These are phyloP conservation scores for Syzygium grande DNA, from an alignment of 345 rosid species.

Conservation along the genomic window DNA sequence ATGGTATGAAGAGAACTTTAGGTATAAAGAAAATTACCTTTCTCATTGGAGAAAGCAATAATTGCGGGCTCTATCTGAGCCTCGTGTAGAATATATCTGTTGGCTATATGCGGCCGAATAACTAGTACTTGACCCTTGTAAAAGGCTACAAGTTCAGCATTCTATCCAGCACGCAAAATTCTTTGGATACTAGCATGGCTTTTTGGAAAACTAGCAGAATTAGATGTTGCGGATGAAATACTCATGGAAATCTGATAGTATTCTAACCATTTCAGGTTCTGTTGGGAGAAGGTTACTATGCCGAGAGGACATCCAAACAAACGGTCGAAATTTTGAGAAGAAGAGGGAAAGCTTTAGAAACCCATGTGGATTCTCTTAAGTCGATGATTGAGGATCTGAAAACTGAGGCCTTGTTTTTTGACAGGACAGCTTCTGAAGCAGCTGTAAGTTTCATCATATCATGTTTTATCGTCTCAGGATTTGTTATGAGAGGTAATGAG, in stretches of 20 bases:
- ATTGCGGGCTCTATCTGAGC: not conserved
- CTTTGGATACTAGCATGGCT: not conserved
- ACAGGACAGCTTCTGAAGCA: conserved; percentile 67
- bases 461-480: not conserved
- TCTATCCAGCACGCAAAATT: not conserved
- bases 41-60: not conserved
- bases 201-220: not conserved
- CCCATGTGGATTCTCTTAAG: conserved; percentile 51
- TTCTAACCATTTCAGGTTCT: conserved; percentile 42
- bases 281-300: conserved; percentile 73
- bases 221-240: not conserved
- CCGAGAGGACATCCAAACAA: conserved; percentile 72
- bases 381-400: conserved; percentile 65
- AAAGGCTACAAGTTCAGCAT: not conserved
- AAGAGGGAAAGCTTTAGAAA: conserved; percentile 62
- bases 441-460: conserved; percentile 30
- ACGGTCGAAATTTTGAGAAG: conserved; percentile 68
- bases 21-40: not conserved
- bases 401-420: conserved; percentile 74
- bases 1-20: not conserved
- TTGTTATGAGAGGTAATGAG: not conserved
- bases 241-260: not conserved
- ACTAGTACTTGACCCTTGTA: not conserved
- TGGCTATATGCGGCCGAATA: not conserved
- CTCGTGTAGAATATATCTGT: not conserved